Evolutionary conservation across 495 filamentous ascomycete species (phyloP).

Genomic region (Talaromyces trachyspermus): DNA sequence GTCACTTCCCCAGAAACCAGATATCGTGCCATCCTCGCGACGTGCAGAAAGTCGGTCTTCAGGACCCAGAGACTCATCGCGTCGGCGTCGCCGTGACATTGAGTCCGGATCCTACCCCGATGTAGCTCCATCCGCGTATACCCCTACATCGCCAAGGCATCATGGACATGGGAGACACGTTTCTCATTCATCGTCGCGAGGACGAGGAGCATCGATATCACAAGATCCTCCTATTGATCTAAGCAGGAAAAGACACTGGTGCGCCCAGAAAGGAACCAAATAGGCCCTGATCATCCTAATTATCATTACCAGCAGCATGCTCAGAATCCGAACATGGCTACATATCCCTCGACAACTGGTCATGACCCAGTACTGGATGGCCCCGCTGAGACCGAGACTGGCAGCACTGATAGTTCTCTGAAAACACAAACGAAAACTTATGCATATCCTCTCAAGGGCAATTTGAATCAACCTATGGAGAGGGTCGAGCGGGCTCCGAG

Average conservation of each 20-base stretch:
- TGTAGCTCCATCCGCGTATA: constrained; percentile 26
- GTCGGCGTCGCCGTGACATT: constrained; percentile 59
- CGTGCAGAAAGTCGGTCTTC: constrained; percentile 48
- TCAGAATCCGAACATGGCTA: constrained; percentile 69
- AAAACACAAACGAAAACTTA: constrained; percentile 35
- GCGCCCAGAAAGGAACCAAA: constrained; percentile 75
- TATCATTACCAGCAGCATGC: constrained; percentile 92
- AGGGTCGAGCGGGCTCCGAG: constrained; percentile 40
- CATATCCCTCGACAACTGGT: constrained; percentile 81
- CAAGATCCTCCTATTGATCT: constrained; percentile 17
- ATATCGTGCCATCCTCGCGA: constrained; percentile 44
- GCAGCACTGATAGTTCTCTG: constrained; percentile 46
- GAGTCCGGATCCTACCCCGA: constrained; percentile 54
- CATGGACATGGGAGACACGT: constrained; percentile 27
- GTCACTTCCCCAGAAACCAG: constrained; percentile 63
- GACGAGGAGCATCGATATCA: constrained; percentile 4
- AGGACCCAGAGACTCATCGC: constrained; percentile 61
- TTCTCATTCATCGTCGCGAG: constrained; percentile 24
- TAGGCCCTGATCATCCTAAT: constrained; percentile 79
- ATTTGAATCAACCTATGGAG: constrained; percentile 43
- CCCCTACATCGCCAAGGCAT: constrained; percentile 17
- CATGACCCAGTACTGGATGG: constrained; percentile 80
- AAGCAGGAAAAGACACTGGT: constrained; percentile 76
- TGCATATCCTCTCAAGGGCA: constrained; percentile 30
- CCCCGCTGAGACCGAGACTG: constrained; percentile 49